phyloP scores from a whole-genome alignment of 768 basidiomycete species.

The Tubosaeta brunneosetosa region DNA sequence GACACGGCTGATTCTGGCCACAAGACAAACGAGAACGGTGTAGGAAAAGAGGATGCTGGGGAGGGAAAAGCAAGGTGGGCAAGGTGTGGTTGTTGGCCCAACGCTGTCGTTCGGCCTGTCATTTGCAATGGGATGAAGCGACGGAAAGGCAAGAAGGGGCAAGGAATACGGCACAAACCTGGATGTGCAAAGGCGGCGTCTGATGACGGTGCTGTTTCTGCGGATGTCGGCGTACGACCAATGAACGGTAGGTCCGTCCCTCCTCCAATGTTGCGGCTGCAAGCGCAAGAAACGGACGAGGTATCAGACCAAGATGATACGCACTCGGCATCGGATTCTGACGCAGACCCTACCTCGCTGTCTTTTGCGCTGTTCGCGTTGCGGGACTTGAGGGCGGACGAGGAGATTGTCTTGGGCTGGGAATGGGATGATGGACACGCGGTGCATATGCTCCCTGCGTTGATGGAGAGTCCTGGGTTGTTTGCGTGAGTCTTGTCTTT shows the following conservation, averaged over 20 bases:
- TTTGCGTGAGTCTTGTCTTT: slow-evolving; percentile 48
- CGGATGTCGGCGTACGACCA: neutral
- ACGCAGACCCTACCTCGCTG: slow-evolving; percentile 37
- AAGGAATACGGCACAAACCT: slow-evolving; percentile 13
- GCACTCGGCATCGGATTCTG: slow-evolving; percentile 13
- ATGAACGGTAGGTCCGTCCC: slow-evolving; percentile 9
- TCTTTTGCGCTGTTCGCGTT: slow-evolving; percentile 80
- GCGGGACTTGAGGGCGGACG: slow-evolving; percentile 66
- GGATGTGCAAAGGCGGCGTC: slow-evolving; percentile 12
- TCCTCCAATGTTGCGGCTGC: slow-evolving; percentile 6
- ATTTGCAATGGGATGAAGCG: slow-evolving; percentile 30
- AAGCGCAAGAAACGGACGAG: slow-evolving; percentile 10
- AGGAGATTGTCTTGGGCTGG: slow-evolving; percentile 90
- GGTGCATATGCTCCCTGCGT: slow-evolving; percentile 70
- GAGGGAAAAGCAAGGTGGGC: slow-evolving; percentile 47
- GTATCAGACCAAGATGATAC: slow-evolving; percentile 18
- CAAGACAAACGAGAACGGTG: neutral
- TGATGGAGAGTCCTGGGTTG: slow-evolving; percentile 52
- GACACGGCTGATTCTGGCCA: slow-evolving; percentile 20
- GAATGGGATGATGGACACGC: slow-evolving; percentile 95
- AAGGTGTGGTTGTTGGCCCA: slow-evolving; percentile 52
- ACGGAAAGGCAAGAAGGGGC: slow-evolving; percentile 14
- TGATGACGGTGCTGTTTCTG: neutral
- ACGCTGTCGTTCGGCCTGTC: slow-evolving; percentile 43
- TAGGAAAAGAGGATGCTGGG: slow-evolving; percentile 35